phyloP scores from a whole-genome alignment of 139 green algal species.

The Pedinophyceae sp. region DNA sequence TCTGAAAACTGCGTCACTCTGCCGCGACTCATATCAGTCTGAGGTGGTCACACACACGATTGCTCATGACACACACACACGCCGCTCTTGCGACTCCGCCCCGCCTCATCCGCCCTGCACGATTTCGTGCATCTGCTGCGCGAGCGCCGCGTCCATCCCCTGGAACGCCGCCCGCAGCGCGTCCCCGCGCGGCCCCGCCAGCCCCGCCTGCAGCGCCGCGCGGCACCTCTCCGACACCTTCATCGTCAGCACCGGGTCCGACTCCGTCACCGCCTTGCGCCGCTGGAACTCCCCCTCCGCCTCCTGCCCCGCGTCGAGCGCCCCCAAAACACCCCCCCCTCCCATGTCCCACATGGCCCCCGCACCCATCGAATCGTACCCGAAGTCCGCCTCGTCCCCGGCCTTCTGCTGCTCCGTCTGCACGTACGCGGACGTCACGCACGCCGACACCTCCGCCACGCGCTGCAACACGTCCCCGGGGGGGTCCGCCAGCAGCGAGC shows the following conservation, averaged over 20 bases:
- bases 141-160: not conserved
- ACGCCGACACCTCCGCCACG: not conserved
- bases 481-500: not conserved
- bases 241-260: not conserved
- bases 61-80: too few species aligned
- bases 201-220: not conserved
- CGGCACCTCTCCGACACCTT: not conserved
- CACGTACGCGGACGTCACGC: not conserved
- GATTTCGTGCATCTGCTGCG: too few species aligned
- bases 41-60: too few species aligned
- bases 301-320: not conserved
- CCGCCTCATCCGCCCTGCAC: too few species aligned
- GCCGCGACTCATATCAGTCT: too few species aligned
- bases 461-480: not conserved
- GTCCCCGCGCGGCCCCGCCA: not conserved
- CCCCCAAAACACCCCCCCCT: too few species aligned
- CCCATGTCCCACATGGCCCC: not conserved
- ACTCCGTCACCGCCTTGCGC: not conserved
- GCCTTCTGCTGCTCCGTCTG: not conserved
- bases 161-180: not conserved
- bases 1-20: too few species aligned
- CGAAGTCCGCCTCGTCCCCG: not conserved
- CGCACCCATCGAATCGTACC: not conserved
- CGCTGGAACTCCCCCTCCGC: not conserved
- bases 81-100: too few species aligned